Base-by-base conservation (phyloP, 1,284 basidiomycete genomes). In the Megacollybia platyphylla region DNA sequence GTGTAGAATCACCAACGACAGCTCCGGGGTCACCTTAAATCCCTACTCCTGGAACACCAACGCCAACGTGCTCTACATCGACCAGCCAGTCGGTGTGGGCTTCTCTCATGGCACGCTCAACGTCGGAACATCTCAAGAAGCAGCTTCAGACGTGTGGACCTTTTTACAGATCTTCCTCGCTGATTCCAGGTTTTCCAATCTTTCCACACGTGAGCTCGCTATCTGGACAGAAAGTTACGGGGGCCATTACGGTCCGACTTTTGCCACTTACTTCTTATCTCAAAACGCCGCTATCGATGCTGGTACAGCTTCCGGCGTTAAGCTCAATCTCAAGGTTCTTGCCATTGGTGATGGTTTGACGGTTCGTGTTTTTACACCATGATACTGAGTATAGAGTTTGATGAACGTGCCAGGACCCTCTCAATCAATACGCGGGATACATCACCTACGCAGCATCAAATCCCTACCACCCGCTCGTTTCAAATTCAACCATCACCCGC, bases 91-190 rank as follows among this genome's bases (percentile, higher is more conserved):
- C 29, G 75, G 75, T 10, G 68, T 70, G 27, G 77, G 76, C 11
- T 80, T 76, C 59, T 78, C 76, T 0, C 67, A 77, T 52, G 74
- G 76, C 11, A 59, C 59, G 7, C 52, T 62, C 30, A 62, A 57
- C 4, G 71, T 76, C 18, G 63, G 66, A 8, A 76, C 70, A 4
- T 72, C 73, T 5, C 60, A 67, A 41, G 54, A 70, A 46, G 76
- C 76, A 5, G 77, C 76, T 0, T 55, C 61, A 7, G 76, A 76
- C 50, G 59, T 78, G 7, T 84, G 76, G 72, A 64, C 60, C 35
- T 78, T 82, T 54, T 56, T 86, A 42, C 80, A 84, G 56, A 73
- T 81, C 13, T 81, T 80, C 58, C 65, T 84, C 40, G 57, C 66
- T 9, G 70, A 80, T 52, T 54, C 68, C 27, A 66, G 70, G 41